Base-by-base conservation (phyloP, 371 early-diverging fungal genomes). In the Coemansia sp. region DNA sequence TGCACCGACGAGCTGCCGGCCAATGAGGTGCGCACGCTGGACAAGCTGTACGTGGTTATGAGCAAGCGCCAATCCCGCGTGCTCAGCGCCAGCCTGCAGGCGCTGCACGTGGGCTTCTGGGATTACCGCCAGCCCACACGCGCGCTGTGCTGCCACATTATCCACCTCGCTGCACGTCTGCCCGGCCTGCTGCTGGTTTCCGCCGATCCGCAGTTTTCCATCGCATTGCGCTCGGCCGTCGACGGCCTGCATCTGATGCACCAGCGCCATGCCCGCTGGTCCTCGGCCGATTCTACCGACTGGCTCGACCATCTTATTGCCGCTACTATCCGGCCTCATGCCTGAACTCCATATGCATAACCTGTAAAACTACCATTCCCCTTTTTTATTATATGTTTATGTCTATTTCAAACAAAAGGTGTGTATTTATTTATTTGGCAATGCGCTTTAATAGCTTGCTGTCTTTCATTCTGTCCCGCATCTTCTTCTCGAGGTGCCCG, bases 31-130 rank as follows among this genome's bases (percentile, higher is more conserved):
- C 48, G 43, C 30, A 35, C 55, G 12, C 48, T 66, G 3, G 66
- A 66, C 33, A 34, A 40, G n/a, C 55, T 66, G 14, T 65, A 53
- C 31, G 14, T 26, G 16, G 51, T 35, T 3, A 20, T 47, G 48
- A 20, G 33, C 0, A 11, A 11, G 8, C 36, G 11, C 30, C 9
- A 33, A 31, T 9, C 3, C 7, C 12, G 53, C 35, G 55, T 14
- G 16, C 30, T 38, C 47, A 61, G 71, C 52, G 4, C 20, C 26
- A 57, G 59, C 10, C 7, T 72, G 45, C 52, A 67, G 55, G 11
- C 36, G 5, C 12, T 62, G 40, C 40, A 57, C 2, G 49, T 72
- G 41, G 68, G 72, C 2, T 67, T 72, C 39, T 68, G 59, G 63
- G 64, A 68, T 43, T 59, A 63, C 35, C 62, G 57, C 5, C 63